Percentiles rank a stretch among this genome's conserved stretches.
phyloP scores from a whole-genome alignment of 805 yeast species.

The Hanseniaspora lachancei region DNA sequence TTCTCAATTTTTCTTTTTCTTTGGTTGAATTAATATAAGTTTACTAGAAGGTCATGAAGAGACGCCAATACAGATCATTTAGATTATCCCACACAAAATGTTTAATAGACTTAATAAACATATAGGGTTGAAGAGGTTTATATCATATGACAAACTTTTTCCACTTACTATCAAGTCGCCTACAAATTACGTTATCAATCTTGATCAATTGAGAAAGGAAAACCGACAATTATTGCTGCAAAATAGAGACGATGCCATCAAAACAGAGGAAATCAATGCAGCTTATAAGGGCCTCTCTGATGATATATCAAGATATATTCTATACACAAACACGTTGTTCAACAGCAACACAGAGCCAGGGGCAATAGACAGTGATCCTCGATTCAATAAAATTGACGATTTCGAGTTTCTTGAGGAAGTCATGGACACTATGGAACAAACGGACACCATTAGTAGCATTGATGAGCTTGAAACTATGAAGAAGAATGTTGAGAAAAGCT shows the following conservation, averaged over 20 bases:
- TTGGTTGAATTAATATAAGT: no score
- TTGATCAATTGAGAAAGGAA: slow-evolving; percentile 51
- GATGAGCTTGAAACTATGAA: slow-evolving; percentile 5
- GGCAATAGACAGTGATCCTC: slow-evolving; percentile 5
- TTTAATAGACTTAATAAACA: background rate
- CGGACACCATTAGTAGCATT: background rate
- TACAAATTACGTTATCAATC: slow-evolving; percentile 29
- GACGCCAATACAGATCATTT: no score
- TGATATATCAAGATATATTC: background rate
- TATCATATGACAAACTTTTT: slow-evolving; percentile 6
- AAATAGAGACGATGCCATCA: slow-evolving; percentile 13
- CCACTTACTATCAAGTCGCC: background rate
- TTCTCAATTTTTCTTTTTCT: no score
- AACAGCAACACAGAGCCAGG: background rate
- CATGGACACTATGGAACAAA: slow-evolving; percentile 11
- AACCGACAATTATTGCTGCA: slow-evolving; percentile 55
- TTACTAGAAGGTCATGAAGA: no score
- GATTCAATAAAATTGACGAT: slow-evolving; percentile 2
- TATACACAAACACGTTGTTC: background rate
- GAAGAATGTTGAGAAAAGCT: background rate
- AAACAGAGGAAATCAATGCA: slow-evolving; percentile 1
- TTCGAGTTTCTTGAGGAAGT: slow-evolving; percentile 16
- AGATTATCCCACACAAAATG: background rate
- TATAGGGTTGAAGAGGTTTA: slow-evolving; percentile 37
- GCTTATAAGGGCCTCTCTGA: slow-evolving; percentile 21